phyloP scores from a whole-genome alignment of 306 rosid species.

The Luffa acutangula region DNA sequence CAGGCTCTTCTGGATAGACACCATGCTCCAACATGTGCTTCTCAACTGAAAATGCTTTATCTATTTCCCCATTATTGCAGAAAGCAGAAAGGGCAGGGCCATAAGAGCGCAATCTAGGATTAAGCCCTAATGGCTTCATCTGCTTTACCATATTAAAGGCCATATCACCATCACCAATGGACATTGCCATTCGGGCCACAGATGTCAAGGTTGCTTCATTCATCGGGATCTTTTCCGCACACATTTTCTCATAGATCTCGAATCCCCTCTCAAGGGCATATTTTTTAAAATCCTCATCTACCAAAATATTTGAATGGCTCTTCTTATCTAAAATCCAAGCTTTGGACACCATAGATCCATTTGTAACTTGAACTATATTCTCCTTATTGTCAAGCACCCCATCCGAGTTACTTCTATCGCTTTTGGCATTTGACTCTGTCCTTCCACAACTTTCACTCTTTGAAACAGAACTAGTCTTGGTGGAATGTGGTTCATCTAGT shows the following conservation, averaged over 20 bases:
- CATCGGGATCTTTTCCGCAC: conserved; percentile 39
- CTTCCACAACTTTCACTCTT: conserved; percentile 11
- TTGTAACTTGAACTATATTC: conserved; percentile 3
- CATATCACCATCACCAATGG: conserved; percentile 73
- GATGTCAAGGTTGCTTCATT: conserved; percentile 94
- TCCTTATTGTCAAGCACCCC: neutral
- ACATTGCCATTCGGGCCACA: conserved; percentile 92
- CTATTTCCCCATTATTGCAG: conserved; percentile 52
- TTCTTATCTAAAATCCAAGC: neutral
- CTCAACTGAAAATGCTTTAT: conserved; percentile 76
- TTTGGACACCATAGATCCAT: neutral
- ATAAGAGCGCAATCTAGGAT: conserved; percentile 72
- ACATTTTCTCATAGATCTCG: conserved; percentile 69
- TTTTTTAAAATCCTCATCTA: conserved; percentile 55
- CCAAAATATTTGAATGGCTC: conserved; percentile 25
- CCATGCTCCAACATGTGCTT: conserved; percentile 80
- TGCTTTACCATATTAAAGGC: conserved; percentile 86
- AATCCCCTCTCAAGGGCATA: conserved; percentile 62
- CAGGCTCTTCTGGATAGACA: conserved; percentile 85
- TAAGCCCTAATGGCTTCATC: conserved; percentile 71
- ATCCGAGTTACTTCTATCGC: neutral
- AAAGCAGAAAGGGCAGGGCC: conserved; percentile 70
- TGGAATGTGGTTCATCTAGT: neutral
- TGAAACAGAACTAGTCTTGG: neutral
- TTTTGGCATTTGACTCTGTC: conserved; percentile 10